Conservation (phyloP, 2,329 filamentous ascomycete genomes). For the Thelonectria discophora region DNA sequence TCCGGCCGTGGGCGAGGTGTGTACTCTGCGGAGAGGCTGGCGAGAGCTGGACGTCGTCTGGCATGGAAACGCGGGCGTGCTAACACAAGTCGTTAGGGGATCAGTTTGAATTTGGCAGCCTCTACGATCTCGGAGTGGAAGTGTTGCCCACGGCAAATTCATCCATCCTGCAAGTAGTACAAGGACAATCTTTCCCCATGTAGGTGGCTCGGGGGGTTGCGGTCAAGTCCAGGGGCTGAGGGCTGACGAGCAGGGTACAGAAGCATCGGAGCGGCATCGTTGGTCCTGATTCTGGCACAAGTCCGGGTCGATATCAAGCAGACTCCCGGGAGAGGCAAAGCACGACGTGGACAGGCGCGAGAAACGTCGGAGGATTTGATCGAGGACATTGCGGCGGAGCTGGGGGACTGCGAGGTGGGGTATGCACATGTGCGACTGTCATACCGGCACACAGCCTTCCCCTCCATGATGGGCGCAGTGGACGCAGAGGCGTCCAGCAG, state of each 20-base stretch:
- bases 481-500: conserved; percentile 29
- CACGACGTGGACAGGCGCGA: conserved; percentile 43
- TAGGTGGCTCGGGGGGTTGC: conserved; percentile 39
- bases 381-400: conserved; percentile 64
- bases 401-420: conserved; percentile 58
- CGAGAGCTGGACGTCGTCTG: conserved; percentile 3
- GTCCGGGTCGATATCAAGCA: conserved; percentile 47
- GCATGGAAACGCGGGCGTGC: conserved; percentile 6
- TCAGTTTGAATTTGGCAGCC: conserved; percentile 54
- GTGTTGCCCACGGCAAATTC: conserved; percentile 54
- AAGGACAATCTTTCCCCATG: conserved; percentile 55
- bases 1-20: conserved; percentile 36
- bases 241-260: conserved; percentile 43
- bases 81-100: conserved; percentile 40
- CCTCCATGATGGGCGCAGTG: conserved; percentile 41
- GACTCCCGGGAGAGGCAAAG: conserved; percentile 16
- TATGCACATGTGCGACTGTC: conserved; percentile 62
- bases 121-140: conserved; percentile 59
- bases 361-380: conserved; percentile 65
- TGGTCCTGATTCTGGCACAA: conserved; percentile 59
- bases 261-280: conserved; percentile 54
- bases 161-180: conserved; percentile 57
- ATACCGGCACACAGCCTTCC: conserved; percentile 67
- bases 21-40: conserved; percentile 1
- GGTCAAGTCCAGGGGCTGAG: not conserved